Evolutionary conservation across 208 protist species (phyloP), one percentile per base, ranked within the genome.

Genomic region (Hexamita inflata): DNA sequence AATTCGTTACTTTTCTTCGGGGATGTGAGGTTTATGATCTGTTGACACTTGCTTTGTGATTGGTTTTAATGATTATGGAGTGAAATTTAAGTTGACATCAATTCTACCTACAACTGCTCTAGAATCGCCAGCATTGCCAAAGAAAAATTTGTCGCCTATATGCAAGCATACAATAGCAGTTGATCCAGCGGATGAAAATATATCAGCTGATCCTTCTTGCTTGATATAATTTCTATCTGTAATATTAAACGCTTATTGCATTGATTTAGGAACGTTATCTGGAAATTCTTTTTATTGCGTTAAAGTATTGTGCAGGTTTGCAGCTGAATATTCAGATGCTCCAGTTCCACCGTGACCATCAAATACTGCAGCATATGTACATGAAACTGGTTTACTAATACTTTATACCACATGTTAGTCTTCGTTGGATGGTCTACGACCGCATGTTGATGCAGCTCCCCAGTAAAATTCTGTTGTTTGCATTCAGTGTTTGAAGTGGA

Each of bases 41-140:
- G 35, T 38, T 28, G 70, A 41, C 9, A 75, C 40, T 59, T 68
- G 58, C 11, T 30, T 15, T 66, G 42, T 34, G n/a, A n/a, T 38
- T 35, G 4, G 64, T 2, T 49, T n/a, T n/a, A n/a, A n/a, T n/a
- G n/a, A n/a, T n/a, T n/a, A n/a, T n/a, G n/a, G n/a, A n/a, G n/a
- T n/a, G n/a, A n/a, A n/a, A n/a, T n/a, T n/a, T n/a, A n/a, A n/a
- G n/a, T n/a, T n/a, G n/a, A n/a, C n/a, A n/a, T n/a, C n/a, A n/a
- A n/a, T n/a, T n/a, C 9, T 32, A 32, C 24, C 9, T 9, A 75
- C 28, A 42, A 75, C 39, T 59, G 70, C 70, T 9, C 70, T 7
- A 7, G 70, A 61, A 30, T 75, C 70, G 66, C 70, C 70, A 28
- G 61, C 58, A 30, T 75, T 75, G 9, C 38, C 70, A 70, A 68